Conservation (phyloP, 2,329 filamentous ascomycete species). For the Pseudomassariella vexata region DNA sequence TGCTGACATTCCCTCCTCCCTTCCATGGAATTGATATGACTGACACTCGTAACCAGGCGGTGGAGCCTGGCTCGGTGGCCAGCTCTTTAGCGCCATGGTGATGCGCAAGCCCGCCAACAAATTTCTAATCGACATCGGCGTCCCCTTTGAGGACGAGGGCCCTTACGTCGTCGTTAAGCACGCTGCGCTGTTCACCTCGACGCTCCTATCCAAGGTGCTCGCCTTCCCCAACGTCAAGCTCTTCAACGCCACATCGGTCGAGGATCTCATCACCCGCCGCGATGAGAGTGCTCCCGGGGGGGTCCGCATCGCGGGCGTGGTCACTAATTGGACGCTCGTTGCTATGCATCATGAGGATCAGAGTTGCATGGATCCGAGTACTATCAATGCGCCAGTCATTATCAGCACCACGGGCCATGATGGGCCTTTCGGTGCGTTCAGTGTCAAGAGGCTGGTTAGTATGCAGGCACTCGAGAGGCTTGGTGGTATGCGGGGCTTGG, state of each 20-base stretch:
- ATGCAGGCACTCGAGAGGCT: slow-evolving; percentile 81
- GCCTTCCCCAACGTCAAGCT: slow-evolving; percentile 88
- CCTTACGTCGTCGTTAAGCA: slow-evolving; percentile 91
- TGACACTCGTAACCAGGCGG: slow-evolving; percentile 53
- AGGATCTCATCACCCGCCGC: slow-evolving; percentile 83
- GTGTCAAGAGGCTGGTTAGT: slow-evolving; percentile 81
- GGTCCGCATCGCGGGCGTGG: slow-evolving; percentile 77
- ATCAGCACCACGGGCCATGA: slow-evolving; percentile 91
- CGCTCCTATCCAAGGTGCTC: slow-evolving; percentile 76
- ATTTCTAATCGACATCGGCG: slow-evolving; percentile 75
- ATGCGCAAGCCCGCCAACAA: slow-evolving; percentile 88
- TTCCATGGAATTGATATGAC: too few relatives aligned
- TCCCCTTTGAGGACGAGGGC: slow-evolving; percentile 83
- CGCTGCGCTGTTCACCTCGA: slow-evolving; percentile 86
- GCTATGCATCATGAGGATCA: slow-evolving; percentile 84
- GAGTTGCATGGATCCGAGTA: slow-evolving; percentile 96
- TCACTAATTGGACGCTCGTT: slow-evolving; percentile 94
- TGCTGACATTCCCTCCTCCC: too few relatives aligned
- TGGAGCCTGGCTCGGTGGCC: slow-evolving; percentile 87
- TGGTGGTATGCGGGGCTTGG: slow-evolving; percentile 86
- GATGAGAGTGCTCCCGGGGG: slow-evolving; percentile 39
- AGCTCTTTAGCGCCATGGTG: slow-evolving; percentile 92
- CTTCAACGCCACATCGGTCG: slow-evolving; percentile 90
- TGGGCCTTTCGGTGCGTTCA: slow-evolving; percentile 86
- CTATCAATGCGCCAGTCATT: slow-evolving; percentile 85